phyloP scores from a whole-genome alignment of 306 rosid species.

The Malus fusca region DNA sequence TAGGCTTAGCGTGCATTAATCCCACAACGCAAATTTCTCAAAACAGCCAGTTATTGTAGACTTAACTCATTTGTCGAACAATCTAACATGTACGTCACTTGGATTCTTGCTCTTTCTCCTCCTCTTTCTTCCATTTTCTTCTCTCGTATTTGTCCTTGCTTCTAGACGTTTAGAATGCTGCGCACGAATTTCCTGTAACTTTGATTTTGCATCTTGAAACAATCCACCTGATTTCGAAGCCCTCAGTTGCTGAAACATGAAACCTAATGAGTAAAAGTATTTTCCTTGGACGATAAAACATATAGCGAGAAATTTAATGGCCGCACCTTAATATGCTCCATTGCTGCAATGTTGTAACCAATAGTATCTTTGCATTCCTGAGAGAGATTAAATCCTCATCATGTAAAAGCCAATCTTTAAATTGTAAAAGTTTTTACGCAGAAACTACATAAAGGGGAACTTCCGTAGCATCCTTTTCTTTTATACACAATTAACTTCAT shows the following conservation, averaged over 20 bases:
- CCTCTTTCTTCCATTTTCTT: constrained; percentile 51
- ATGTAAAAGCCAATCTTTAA: constrained; percentile 8
- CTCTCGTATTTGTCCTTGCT: constrained; percentile 45
- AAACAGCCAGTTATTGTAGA: not conserved
- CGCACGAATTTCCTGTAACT: constrained; percentile 66
- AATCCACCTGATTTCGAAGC: constrained; percentile 75
- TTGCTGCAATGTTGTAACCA: constrained; percentile 93
- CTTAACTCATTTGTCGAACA: constrained; percentile 2
- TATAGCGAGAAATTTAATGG: not conserved
- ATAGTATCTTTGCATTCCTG: constrained; percentile 83
- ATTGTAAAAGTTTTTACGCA: too few relatives aligned
- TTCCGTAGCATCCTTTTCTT: not conserved
- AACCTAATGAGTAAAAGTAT: not conserved
- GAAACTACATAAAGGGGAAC: not conserved
- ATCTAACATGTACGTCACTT: constrained; percentile 12
- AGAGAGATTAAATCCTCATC: constrained; percentile 18
- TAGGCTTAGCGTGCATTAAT: not conserved
- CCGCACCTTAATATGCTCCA: constrained; percentile 87
- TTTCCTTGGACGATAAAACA: not conserved
- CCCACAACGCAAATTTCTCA: not conserved
- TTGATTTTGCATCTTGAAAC: constrained; percentile 67
- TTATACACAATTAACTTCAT: not conserved
- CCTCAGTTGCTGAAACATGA: constrained; percentile 69
- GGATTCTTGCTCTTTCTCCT: constrained; percentile 28
- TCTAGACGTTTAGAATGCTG: constrained; percentile 60